These are phyloP conservation scores for Carex parvula DNA, from an alignment of 176 grass and related monocot species.

Conservation along the genomic window DNA sequence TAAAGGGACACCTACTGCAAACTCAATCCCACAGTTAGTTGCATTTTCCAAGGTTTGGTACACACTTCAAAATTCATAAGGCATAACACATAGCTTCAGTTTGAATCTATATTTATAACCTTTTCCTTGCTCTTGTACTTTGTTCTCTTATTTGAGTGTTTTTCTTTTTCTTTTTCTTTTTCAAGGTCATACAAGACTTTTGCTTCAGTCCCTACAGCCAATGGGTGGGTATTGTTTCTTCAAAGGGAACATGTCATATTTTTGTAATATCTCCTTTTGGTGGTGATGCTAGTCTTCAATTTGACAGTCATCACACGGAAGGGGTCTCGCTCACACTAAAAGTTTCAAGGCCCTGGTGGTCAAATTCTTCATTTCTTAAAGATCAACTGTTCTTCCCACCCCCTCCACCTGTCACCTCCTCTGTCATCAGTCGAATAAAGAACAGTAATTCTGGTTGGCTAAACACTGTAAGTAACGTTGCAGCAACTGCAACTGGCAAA, in stretches of 20 bases:
- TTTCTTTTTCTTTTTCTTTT: constrained; percentile 36
- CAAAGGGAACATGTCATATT: constrained; percentile 78
- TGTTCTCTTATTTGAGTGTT: constrained; percentile 19
- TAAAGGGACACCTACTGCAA: not conserved
- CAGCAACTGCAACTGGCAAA: constrained; percentile 89
- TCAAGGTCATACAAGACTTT: constrained; percentile 97
- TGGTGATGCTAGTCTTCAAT: constrained; percentile 78
- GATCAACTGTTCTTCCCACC: constrained; percentile 81
- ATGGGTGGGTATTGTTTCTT: constrained; percentile 95
- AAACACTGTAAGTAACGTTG: constrained; percentile 95
- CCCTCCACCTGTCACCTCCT: constrained; percentile 68
- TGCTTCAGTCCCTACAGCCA: constrained; percentile 96
- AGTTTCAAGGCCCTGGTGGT: constrained; percentile 90
- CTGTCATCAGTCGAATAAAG: constrained; percentile 95
- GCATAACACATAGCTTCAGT: not conserved
- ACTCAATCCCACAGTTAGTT: not conserved
- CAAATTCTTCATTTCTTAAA: constrained; percentile 67
- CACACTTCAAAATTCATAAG: not conserved
- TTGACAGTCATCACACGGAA: constrained; percentile 62
- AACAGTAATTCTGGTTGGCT: constrained; percentile 87
- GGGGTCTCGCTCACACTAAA: constrained; percentile 69
- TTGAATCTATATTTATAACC: not conserved
- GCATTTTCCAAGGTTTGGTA: not conserved
- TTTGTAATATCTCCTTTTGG: constrained; percentile 91
- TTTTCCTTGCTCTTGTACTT: not conserved